Conservation (phyloP, 2,329 filamentous ascomycete genomes). For the Trichoderma sp. region DNA sequence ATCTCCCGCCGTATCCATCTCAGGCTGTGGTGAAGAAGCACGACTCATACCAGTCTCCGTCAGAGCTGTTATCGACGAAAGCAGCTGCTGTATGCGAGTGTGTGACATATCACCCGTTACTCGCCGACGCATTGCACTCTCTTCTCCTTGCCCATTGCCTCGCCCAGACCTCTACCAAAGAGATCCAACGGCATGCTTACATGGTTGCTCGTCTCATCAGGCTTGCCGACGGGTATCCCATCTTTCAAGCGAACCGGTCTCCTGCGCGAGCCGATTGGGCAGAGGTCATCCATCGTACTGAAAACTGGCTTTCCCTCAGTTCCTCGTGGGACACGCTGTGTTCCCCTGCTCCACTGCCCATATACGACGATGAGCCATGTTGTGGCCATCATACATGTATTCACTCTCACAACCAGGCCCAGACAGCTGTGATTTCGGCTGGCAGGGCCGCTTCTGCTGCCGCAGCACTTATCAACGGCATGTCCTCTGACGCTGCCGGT, state of each 20-base stretch:
- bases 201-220: slow-evolving; percentile 75
- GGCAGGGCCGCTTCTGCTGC: slow-evolving; percentile 28
- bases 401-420: slow-evolving; percentile 1
- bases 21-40: slow-evolving; percentile 36
- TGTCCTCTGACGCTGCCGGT: slow-evolving; percentile 22
- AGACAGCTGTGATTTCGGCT: slow-evolving; percentile 22
- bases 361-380: slow-evolving; percentile 22
- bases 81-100: slow-evolving; percentile 32
- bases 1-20: slow-evolving; percentile 66
- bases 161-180: slow-evolving; percentile 73
- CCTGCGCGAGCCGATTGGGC: slow-evolving; percentile 78
- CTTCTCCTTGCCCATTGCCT: slow-evolving; percentile 77
- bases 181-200: slow-evolving; percentile 75
- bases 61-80: slow-evolving; percentile 11
- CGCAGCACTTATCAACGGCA: slow-evolving; percentile 26
- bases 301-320: slow-evolving; percentile 67
- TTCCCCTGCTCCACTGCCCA: slow-evolving; percentile 54
- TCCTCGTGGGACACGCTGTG: slow-evolving; percentile 71
- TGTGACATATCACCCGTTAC: slow-evolving; percentile 73
- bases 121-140: slow-evolving; percentile 75
- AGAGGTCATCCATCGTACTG: slow-evolving; percentile 65
- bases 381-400: background rate
- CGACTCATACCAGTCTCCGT: slow-evolving; percentile 14
- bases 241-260: slow-evolving; percentile 71
- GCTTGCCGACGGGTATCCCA: slow-evolving; percentile 74